phyloP scores from a whole-genome alignment of 805 yeast genomes.

The Diddensiella transvaalensis region DNA sequence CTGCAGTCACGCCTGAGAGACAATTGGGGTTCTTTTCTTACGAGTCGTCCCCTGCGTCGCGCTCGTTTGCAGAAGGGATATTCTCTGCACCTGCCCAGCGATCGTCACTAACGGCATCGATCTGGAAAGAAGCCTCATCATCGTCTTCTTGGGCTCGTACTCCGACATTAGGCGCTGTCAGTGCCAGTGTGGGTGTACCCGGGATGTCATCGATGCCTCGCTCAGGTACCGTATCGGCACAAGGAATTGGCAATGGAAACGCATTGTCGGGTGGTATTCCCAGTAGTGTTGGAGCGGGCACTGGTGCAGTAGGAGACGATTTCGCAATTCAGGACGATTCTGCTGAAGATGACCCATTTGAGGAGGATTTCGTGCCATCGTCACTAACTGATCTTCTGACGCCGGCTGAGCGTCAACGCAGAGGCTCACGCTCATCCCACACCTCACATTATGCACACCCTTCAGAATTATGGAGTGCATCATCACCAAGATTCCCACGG shows the following conservation, averaged over 20 bases:
- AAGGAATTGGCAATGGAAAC: neutral
- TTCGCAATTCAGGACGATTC: conserved; percentile 39
- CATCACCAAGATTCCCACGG: conserved; percentile 17
- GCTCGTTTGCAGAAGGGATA: conserved; percentile 11
- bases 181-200: neutral
- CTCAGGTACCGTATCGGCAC: neutral
- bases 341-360: conserved; percentile 47
- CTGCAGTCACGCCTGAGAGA: neutral
- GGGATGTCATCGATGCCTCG: neutral
- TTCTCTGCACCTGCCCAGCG: conserved; percentile 4
- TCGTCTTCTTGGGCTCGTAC: conserved; percentile 1
- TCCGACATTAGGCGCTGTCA: neutral
- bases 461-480: conserved; percentile 17
- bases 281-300: neutral
- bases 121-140: conserved; percentile 2
- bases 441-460: neutral
- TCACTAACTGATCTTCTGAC: conserved; percentile 76
- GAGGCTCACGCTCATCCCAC: conserved; percentile 12
- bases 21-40: conserved; percentile 2
- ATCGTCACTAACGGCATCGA: neutral
- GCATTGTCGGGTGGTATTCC: neutral
- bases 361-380: conserved; percentile 79
- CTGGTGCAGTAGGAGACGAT: conserved; percentile 27
- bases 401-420: conserved; percentile 70
- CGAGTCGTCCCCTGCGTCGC: conserved; percentile 6